These are phyloP conservation scores for Naematelia encephala DNA, from an alignment of 768 basidiomycete species.

Conservation along the genomic window DNA sequence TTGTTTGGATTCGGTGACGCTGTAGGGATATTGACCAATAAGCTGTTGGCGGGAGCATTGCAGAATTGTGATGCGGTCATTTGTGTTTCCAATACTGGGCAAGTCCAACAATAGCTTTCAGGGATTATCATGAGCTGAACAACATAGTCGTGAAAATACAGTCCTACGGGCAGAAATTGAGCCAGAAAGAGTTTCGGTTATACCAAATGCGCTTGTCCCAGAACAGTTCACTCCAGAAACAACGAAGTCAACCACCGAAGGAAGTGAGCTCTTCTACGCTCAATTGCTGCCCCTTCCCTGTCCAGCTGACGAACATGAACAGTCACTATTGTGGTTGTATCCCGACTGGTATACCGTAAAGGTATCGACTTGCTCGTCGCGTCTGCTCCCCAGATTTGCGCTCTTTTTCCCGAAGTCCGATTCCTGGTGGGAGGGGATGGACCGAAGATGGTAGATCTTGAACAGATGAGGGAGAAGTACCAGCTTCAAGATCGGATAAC, in stretches of 20 bases:
- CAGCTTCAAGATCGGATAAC: constrained; percentile 87
- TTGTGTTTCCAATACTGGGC: constrained; percentile 97
- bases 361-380: constrained; percentile 94
- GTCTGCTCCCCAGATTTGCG: constrained; percentile 83
- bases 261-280: constrained; percentile 55
- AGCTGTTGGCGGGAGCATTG: constrained; percentile 78
- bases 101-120: constrained; percentile 27
- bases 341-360: constrained; percentile 89
- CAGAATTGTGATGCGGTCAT: constrained; percentile 91
- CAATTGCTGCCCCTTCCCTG: neutral
- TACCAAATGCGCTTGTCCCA: constrained; percentile 86
- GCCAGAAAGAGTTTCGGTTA: constrained; percentile 73
- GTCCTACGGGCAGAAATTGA: constrained; percentile 79
- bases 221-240: constrained; percentile 75
- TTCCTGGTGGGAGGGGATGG: constrained; percentile 91
- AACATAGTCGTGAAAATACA: constrained; percentile 89
- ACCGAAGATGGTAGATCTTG: constrained; percentile 86
- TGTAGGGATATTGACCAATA: constrained; percentile 95
- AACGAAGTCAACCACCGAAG: constrained; percentile 27
- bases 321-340: constrained; percentile 91
- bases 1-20: constrained; percentile 96
- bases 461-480: constrained; percentile 92
- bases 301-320: constrained; percentile 5
- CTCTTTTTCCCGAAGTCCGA: constrained; percentile 75
- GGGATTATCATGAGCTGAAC: constrained; percentile 1